These are phyloP conservation scores for Alnus rubra DNA, from an alignment of 306 rosid species.

Conservation along the genomic window DNA sequence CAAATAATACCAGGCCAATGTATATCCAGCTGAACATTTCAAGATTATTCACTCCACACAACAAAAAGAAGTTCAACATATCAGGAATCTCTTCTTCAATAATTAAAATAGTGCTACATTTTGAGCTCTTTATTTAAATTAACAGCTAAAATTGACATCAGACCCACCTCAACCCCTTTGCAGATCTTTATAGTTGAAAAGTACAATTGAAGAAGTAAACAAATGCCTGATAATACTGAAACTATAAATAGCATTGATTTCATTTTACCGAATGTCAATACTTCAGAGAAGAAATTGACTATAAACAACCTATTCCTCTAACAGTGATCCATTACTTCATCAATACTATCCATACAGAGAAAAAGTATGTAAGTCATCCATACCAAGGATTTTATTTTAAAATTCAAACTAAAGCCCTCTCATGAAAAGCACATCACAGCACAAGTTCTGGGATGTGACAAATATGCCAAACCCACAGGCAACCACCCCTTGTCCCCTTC, in stretches of 20 bases:
- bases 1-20: neutral
- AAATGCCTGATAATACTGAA: neutral
- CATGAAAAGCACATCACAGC: neutral
- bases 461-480: neutral
- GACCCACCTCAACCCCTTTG: neutral
- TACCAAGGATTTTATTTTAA: neutral
- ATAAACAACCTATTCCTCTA: neutral
- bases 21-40: neutral
- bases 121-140: slow-evolving; percentile 1
- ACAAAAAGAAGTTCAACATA: neutral
- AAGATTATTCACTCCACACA: neutral
- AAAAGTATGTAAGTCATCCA: neutral
- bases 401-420: neutral
- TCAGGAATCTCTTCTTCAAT: neutral
- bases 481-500: neutral
- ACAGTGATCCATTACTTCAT: neutral
- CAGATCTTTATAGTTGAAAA: neutral
- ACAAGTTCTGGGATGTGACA: neutral
- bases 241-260: neutral
- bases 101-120: neutral
- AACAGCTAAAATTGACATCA: neutral
- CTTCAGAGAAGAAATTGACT: neutral
- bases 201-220: neutral
- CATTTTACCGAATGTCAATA: neutral
- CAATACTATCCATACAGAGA: neutral